Conservation (phyloP, 352 stramenopile species). For the Aphanomyces stellatus region DNA sequence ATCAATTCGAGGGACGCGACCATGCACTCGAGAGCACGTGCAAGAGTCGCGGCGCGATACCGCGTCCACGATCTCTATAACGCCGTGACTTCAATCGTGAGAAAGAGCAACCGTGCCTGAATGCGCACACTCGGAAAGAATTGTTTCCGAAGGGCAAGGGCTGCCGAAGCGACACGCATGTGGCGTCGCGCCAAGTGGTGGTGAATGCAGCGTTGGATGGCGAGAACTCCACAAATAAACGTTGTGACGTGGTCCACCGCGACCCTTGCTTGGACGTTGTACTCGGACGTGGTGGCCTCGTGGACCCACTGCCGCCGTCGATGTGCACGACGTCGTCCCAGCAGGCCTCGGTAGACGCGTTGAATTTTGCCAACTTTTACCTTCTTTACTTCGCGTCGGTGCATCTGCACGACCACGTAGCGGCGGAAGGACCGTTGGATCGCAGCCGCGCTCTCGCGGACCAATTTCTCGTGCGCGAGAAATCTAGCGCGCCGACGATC, state of each 20-base stretch:
- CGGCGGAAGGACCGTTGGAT: conserved; percentile 3
- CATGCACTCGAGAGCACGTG: background rate
- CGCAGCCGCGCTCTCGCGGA: background rate
- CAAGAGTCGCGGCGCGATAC: background rate
- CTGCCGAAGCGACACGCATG: background rate
- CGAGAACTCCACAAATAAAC: background rate
- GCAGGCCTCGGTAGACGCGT: background rate
- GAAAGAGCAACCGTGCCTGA: background rate
- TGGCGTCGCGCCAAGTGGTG: background rate
- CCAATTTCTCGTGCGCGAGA: background rate
- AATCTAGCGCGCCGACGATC: background rate
- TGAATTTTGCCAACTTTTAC: background rate
- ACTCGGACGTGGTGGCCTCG: background rate
- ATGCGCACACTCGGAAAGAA: conserved; percentile 7
- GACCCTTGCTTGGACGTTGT: background rate
- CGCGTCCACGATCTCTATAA: conserved; percentile 10
- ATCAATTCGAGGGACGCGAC: background rate
- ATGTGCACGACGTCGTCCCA: background rate
- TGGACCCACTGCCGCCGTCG: background rate
- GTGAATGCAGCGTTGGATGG: conserved; percentile 8
- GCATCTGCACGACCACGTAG: background rate
- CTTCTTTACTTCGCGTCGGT: conserved; percentile 9
- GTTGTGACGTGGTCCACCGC: background rate
- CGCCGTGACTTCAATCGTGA: background rate
- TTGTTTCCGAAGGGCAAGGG: background rate